Evolutionary conservation across 2,329 filamentous ascomycete genomes (phyloP).

Genomic region (Fusarium coicis): DNA sequence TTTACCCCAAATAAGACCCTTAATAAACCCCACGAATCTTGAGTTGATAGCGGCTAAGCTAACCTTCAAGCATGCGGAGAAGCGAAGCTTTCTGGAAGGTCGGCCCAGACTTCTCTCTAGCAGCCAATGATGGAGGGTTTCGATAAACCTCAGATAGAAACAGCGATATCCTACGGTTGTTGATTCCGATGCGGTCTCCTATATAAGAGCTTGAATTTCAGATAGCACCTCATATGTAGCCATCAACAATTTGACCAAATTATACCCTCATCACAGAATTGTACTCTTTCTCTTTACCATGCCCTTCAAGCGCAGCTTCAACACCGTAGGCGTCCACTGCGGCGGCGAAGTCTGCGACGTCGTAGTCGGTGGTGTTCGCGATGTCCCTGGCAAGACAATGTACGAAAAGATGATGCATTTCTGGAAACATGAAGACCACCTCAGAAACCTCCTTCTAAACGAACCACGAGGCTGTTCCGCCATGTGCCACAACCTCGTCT

Average conservation of each 20-base stretch:
- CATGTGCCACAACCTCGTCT: constrained; percentile 32
- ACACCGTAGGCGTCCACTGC: constrained; percentile 33
- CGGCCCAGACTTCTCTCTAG: neutral
- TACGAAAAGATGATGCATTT: constrained; percentile 36
- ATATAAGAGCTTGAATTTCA: neutral
- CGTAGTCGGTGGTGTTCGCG: constrained; percentile 28
- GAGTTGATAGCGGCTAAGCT: neutral
- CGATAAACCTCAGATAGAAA: neutral
- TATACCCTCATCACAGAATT: too few relatives aligned
- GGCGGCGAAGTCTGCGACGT: constrained; percentile 37
- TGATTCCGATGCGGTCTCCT: neutral
- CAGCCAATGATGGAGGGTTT: neutral
- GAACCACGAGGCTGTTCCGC: constrained; percentile 27
- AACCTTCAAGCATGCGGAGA: neutral
- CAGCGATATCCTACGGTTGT: neutral
- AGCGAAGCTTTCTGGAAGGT: neutral
- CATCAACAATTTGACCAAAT: too few relatives aligned
- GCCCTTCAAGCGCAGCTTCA: constrained; percentile 33
- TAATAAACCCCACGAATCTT: neutral
- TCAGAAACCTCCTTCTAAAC: constrained; percentile 28
- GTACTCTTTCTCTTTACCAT: neutral
- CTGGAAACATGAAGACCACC: constrained; percentile 21
- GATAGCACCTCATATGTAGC: too few relatives aligned
- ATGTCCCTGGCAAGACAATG: constrained; percentile 32
- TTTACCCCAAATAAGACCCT: neutral